Base-by-base conservation (phyloP, 345 rosid species). In the Hirschfeldia incana region DNA sequence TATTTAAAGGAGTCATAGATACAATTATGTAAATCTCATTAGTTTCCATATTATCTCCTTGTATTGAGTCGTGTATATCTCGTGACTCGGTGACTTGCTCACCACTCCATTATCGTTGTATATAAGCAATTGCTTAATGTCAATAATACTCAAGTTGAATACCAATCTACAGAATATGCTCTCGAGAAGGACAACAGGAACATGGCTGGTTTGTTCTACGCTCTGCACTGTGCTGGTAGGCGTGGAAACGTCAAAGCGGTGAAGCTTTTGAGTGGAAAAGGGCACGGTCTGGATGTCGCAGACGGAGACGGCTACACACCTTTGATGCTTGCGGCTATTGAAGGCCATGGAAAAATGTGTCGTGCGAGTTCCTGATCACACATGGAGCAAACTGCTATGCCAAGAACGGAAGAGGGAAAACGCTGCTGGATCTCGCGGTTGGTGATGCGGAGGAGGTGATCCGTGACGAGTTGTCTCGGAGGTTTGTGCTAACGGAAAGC, bases 171-270 rank as follows among this genome's bases (percentile, higher is more conserved):
- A 21, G 98, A 95, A 77, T 90, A 85, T 68, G 91, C 97, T 5
- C 92, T 93, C 0, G 97, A 95, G 82, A 89, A 87, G 80, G 99
- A 97, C 44, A 89, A 84, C 63, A 82, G 73, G 64, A 78, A 85
- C 77, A 60, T 65, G 67, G 87, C 90, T 1, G 91, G 89, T 32
- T 97, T 97, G 28, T 95, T 95, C 85, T 88, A 84, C 37, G 99
- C 99, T 2, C 80, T 95, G 77, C 99, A 95, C 73, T 95, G 92
- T 67, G 99, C 97, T 39, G 98, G 97, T 10, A 91, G 99, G 58
- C 93, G 85, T 63, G 97, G 98, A 62, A 98, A 90, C 65, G 36
- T 87, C 28, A 89, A 84, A 30, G 97, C 99, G 8, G 97, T 87
- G 59, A 78, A 75, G 77, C 83, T 93, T 69, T 76, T 95, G 80